These are phyloP conservation scores for Linum usitatissimum DNA, from an alignment of 345 rosid genomes.

Conservation along the genomic window DNA sequence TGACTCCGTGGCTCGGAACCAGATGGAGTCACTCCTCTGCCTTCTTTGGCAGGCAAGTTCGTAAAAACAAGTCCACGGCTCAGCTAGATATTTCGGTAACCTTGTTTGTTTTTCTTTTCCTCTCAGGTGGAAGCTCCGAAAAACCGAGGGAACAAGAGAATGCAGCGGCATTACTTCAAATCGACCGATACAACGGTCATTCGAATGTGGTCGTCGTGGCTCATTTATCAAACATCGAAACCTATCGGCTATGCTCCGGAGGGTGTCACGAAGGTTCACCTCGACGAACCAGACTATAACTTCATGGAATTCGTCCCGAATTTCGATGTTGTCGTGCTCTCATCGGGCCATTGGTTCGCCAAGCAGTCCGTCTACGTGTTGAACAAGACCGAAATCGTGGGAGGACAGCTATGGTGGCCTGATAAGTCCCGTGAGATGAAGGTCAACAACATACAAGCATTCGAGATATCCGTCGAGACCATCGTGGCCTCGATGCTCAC, in stretches of 20 bases:
- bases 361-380: slow-evolving; percentile 79
- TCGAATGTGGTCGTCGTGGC: slow-evolving; percentile 98
- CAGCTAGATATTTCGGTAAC: no score
- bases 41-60: slow-evolving; percentile 95
- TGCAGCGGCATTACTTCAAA: slow-evolving; percentile 76
- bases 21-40: slow-evolving; percentile 95
- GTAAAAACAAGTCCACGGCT: no score
- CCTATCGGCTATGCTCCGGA: slow-evolving; percentile 56
- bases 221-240: slow-evolving; percentile 52
- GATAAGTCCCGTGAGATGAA: slow-evolving; percentile 56
- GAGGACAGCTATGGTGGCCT: slow-evolving; percentile 96
- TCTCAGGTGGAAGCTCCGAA: slow-evolving; percentile 84
- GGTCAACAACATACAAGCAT: slow-evolving; percentile 76
- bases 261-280: slow-evolving; percentile 73
- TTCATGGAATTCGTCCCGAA: slow-evolving; percentile 59
- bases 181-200: slow-evolving; percentile 60
- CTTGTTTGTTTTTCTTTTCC: not conserved
- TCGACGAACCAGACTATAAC: slow-evolving; percentile 60
- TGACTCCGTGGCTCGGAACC: slow-evolving; percentile 96
- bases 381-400: slow-evolving; percentile 62
- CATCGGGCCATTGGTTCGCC: slow-evolving; percentile 98
- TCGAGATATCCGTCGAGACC: slow-evolving; percentile 79
- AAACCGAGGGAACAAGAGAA: slow-evolving; percentile 73
- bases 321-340: slow-evolving; percentile 71
- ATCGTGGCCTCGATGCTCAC: slow-evolving; percentile 47